Conservation (phyloP, 192 early-diverging fungal genomes). For the Gaertneriomyces sp. region DNA sequence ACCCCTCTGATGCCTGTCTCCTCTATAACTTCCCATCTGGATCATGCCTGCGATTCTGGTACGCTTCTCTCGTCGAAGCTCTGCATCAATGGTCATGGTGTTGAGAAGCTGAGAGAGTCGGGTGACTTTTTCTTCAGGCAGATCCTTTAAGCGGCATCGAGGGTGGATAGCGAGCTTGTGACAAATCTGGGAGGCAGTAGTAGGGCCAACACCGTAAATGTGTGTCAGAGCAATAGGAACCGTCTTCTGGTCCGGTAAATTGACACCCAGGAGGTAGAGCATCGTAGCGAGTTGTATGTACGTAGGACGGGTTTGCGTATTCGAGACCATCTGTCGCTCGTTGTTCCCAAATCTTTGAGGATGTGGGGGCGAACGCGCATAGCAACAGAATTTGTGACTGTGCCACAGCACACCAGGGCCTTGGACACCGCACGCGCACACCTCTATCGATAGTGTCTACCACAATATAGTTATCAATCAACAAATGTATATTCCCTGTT, state of each 20-base stretch:
- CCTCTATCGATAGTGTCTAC: too few species aligned
- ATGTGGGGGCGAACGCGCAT: too few species aligned
- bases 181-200: constrained; percentile 67
- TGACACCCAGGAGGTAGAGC: constrained; percentile 91
- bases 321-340: too few species aligned
- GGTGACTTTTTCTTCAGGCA: constrained; percentile 84
- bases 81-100: constrained; percentile 73
- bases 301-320: too few species aligned
- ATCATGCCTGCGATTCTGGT: constrained; percentile 70
- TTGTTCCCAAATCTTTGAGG: too few species aligned
- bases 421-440: too few species aligned
- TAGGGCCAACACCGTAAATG: constrained; percentile 88
- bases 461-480: too few species aligned
- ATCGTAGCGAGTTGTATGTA: constrained; percentile 30
- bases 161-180: constrained; percentile 79
- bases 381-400: too few species aligned
- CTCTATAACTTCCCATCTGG: constrained; percentile 62
- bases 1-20: constrained; percentile 79
- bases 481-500: too few species aligned
- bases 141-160: constrained; percentile 79
- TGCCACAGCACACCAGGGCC: too few species aligned
- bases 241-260: constrained; percentile 86
- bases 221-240: constrained; percentile 78
- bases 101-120: constrained; percentile 80
- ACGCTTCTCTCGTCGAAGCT: constrained; percentile 66